A percentile compares a stretch with the other conserved stretches of the same genome.
These are phyloP conservation scores for Kingdonia uniflora DNA, from an alignment of 164 flowering plant species.

Conservation along the genomic window DNA sequence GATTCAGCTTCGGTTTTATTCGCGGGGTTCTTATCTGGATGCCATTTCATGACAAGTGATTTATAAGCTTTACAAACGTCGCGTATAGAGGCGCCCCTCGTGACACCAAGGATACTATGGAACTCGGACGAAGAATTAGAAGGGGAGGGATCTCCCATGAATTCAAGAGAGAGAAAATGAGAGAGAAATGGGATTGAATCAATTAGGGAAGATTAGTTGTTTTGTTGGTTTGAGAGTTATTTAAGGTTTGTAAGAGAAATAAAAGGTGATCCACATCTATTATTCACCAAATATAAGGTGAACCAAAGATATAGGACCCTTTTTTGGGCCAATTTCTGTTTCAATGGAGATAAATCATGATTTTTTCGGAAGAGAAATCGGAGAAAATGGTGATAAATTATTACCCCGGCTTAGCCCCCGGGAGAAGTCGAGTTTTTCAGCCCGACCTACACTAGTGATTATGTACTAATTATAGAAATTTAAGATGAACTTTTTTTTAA, in stretches of 20 bases:
- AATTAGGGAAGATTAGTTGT: no score
- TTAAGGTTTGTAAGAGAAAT: not conserved
- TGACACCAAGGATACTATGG: slow-evolving; percentile 9
- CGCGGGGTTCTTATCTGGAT: slow-evolving; percentile 17
- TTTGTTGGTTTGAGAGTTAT: no score
- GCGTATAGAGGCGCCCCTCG: slow-evolving; percentile 14
- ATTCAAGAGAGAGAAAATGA: not conserved
- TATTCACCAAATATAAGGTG: slow-evolving; percentile 10
- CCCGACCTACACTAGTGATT: no score
- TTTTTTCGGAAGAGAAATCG: no score
- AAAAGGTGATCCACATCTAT: not conserved
- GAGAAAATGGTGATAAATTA: no score
- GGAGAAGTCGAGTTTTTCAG: no score
- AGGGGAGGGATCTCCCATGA: slow-evolving; percentile 14
- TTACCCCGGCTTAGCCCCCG: no score
- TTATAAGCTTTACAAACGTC: slow-evolving; percentile 21
- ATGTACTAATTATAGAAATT: no score
- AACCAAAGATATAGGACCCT: slow-evolving; percentile 13
- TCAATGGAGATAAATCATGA: not conserved
- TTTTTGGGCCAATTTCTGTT: slow-evolving; percentile 15
- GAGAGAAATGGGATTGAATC: not conserved
- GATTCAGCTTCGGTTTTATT: slow-evolving; percentile 11
- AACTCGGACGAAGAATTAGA: slow-evolving; percentile 8
- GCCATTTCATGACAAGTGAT: slow-evolving; percentile 17
- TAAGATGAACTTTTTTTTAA: no score